Percentiles rank a stretch among this genome's conserved stretches.
Evolutionary conservation across 2,329 filamentous ascomycete genomes (phyloP).

Genomic region (Botrytis paeoniae): DNA sequence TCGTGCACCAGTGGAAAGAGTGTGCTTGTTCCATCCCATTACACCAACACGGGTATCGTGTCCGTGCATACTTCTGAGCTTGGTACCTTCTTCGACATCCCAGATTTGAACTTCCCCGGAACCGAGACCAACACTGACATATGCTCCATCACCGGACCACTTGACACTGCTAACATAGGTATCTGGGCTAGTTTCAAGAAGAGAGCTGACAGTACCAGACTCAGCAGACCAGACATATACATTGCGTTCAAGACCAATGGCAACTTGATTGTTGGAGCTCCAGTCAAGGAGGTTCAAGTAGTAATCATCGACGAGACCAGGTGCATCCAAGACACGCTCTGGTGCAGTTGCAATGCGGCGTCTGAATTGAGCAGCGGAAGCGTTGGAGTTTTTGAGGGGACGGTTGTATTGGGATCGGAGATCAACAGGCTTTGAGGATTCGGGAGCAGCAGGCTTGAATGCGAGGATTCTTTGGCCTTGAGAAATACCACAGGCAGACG

Average conservation of each 20-base stretch:
- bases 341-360: slow-evolving; percentile 91
- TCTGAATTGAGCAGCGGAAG: slow-evolving; percentile 78
- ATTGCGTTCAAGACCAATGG: slow-evolving; percentile 92
- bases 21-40: slow-evolving; percentile 99
- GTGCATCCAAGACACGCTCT: slow-evolving; percentile 93
- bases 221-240: slow-evolving; percentile 99
- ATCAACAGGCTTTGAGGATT: slow-evolving; percentile 97
- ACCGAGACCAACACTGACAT: slow-evolving; percentile 91
- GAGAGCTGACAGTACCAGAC: slow-evolving; percentile 80
- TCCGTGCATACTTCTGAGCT: slow-evolving; percentile 97
- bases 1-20: slow-evolving; percentile 89
- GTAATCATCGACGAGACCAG: slow-evolving; percentile 95
- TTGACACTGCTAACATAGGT: slow-evolving; percentile 98
- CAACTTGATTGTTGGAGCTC: slow-evolving; percentile 96
- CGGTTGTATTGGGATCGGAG: slow-evolving; percentile 97
- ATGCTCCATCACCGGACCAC: slow-evolving; percentile 96
- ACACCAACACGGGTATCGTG: slow-evolving; percentile 95
- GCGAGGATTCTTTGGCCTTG: slow-evolving; percentile 93
- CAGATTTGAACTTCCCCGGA: slow-evolving; percentile 98
- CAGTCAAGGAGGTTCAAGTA: slow-evolving; percentile 98
- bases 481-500: slow-evolving; percentile 86
- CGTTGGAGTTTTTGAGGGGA: slow-evolving; percentile 74
- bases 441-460: slow-evolving; percentile 97
- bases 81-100: slow-evolving; percentile 92
- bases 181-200: slow-evolving; percentile 83